Conservation (phyloP, 2,329 filamentous ascomycete genomes). For the Plectosphaerella sp. region DNA sequence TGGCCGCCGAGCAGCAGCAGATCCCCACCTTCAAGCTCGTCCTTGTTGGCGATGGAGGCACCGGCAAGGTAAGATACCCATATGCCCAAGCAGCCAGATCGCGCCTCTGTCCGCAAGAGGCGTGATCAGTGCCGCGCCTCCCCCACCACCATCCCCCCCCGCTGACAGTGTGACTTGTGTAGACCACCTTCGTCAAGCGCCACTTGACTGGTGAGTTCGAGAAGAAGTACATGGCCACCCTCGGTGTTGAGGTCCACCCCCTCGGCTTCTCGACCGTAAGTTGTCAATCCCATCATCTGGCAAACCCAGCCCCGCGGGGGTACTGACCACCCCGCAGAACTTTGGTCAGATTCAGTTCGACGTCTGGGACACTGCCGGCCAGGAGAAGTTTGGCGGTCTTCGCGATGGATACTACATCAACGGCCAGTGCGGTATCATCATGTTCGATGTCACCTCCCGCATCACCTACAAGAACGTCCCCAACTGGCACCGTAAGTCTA, state of each 20-base stretch:
- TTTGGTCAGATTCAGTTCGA: constrained; percentile 96
- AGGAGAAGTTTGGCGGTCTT: constrained; percentile 99
- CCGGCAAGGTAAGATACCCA: constrained; percentile 72
- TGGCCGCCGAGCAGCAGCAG: constrained; percentile 57
- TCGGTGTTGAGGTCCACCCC: constrained; percentile 99
- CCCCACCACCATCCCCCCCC: neutral
- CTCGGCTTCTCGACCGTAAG: constrained; percentile 96
- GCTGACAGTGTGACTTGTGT: constrained; percentile 16
- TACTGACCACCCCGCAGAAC: constrained; percentile 56
- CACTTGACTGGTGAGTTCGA: constrained; percentile 99
- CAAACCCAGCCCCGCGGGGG: neutral
- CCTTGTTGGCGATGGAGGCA: constrained; percentile 98
- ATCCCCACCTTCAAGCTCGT: constrained; percentile 98
- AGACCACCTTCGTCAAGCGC: constrained; percentile 99
- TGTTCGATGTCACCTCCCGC: constrained; percentile 99
- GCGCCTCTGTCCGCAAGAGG: neutral
- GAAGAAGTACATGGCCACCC: constrained; percentile 99
- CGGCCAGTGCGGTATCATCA: constrained; percentile 99
- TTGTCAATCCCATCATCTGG: constrained; percentile 19
- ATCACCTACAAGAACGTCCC: constrained; percentile 99
- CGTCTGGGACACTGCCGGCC: constrained; percentile 97
- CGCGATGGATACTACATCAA: constrained; percentile 99
- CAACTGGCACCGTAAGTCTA: constrained; percentile 96
- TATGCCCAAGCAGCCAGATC: no score
- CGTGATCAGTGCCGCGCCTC: neutral